These are phyloP conservation scores for Xylaria arbuscula DNA, from an alignment of 2,329 filamentous ascomycete genomes.

Conservation along the genomic window DNA sequence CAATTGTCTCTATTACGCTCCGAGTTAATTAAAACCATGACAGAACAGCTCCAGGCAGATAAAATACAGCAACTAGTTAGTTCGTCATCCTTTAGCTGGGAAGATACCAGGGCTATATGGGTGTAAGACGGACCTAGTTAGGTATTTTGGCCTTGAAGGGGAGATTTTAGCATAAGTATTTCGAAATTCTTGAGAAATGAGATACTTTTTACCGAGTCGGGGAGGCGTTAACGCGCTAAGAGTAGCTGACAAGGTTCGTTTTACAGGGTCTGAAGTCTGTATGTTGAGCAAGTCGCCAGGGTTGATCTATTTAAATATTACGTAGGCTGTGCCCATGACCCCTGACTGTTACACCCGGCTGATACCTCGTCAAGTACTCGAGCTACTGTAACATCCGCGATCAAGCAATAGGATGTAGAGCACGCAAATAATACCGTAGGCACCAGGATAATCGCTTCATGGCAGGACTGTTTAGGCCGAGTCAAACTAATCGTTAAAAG, in stretches of 20 bases:
- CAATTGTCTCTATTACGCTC: neutral
- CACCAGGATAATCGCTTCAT: neutral
- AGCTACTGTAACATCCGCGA: too few relatives aligned
- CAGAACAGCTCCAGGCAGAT: neutral
- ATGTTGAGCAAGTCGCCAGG: neutral
- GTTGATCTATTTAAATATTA: neutral
- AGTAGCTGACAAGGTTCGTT: too few relatives aligned
- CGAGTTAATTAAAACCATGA: neutral
- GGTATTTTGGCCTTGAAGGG: too few relatives aligned
- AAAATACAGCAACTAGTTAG: neutral
- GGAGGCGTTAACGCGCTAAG: too few relatives aligned
- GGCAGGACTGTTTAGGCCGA: neutral
- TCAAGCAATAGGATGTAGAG: neutral
- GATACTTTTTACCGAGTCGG: too few relatives aligned
- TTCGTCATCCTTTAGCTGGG: neutral
- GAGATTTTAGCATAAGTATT: too few relatives aligned
- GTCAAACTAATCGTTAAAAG: neutral
- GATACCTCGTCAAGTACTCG: too few relatives aligned
- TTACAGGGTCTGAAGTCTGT: too few relatives aligned
- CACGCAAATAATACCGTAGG: neutral
- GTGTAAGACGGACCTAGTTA: too few relatives aligned
- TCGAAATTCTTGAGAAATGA: too few relatives aligned
- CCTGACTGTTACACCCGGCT: too few relatives aligned
- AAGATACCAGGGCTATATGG: too few relatives aligned
- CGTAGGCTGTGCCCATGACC: neutral